Conservation (phyloP, 1,139 yeast genomes). For the Nakaseomyces sp. region DNA sequence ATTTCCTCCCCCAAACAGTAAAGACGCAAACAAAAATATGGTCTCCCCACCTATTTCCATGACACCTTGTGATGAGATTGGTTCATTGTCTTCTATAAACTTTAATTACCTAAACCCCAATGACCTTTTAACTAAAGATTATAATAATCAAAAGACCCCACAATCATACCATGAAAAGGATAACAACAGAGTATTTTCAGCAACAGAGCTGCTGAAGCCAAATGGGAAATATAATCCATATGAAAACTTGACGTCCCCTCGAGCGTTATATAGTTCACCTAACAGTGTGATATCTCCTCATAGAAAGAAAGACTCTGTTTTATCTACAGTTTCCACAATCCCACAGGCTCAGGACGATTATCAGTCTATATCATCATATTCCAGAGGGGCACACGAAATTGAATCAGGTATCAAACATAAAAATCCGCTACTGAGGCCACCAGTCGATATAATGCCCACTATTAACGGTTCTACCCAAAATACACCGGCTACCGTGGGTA, state of each 20-base stretch:
- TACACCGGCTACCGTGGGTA: conserved; percentile 18
- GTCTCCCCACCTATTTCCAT: conserved; percentile 13
- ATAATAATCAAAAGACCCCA: neutral
- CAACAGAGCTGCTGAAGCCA: neutral
- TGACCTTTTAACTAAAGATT: neutral
- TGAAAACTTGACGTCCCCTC: neutral
- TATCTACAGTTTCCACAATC: conserved; percentile 18
- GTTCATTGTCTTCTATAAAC: conserved; percentile 7
- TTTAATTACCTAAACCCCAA: conserved; percentile 6
- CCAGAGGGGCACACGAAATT: conserved; percentile 1
- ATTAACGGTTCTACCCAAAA: conserved; percentile 26
- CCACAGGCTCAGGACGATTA: conserved; percentile 14
- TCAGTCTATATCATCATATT: conserved; percentile 11
- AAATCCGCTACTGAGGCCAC: conserved; percentile 8
- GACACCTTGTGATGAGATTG: neutral
- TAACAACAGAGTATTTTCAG: neutral
- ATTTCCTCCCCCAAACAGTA: conserved; percentile 27
- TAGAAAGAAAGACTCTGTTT: conserved; percentile 13
- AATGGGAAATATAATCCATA: neutral
- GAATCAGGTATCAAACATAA: neutral
- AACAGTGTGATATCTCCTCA: conserved; percentile 8
- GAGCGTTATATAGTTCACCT: conserved; percentile 3
- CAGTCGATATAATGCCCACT: conserved; percentile 20
- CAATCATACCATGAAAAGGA: conserved; percentile 1
- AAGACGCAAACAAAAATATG: neutral